Conservation (phyloP, 257 asterid genomes). For the Nicotiana undulata region DNA sequence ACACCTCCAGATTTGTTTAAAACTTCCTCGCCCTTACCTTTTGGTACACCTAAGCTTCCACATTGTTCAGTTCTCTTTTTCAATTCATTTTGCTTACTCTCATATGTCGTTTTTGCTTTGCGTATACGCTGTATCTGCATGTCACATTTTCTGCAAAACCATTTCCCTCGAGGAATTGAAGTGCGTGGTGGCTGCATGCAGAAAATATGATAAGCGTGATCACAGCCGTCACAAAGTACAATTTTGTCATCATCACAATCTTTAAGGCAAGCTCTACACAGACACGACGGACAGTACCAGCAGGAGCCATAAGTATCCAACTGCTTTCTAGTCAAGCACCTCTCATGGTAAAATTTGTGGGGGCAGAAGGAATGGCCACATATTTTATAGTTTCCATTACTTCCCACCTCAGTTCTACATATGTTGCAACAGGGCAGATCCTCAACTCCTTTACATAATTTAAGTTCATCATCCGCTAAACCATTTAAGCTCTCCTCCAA, state of each 20-base stretch:
- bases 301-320: conserved; percentile 43
- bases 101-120: conserved; percentile 41
- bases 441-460: conserved; percentile 9
- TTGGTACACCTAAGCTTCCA: neutral
- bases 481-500: conserved; percentile 58
- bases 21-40: conserved; percentile 24
- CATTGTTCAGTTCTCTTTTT: conserved; percentile 33
- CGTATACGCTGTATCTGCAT: conserved; percentile 38
- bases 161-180: conserved; percentile 53
- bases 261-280: conserved; percentile 63
- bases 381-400: conserved; percentile 36
- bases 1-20: conserved; percentile 58
- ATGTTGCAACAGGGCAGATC: conserved; percentile 41
- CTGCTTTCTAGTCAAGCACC: conserved; percentile 64
- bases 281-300: conserved; percentile 95
- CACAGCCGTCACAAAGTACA: conserved; percentile 87
- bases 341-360: conserved; percentile 70
- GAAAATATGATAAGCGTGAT: conserved; percentile 75
- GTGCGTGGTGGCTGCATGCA: conserved; percentile 69
- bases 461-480: conserved; percentile 23
- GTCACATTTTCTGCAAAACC: conserved; percentile 71
- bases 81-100: conserved; percentile 22
- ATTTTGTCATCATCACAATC: conserved; percentile 76
- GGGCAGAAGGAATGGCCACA: conserved; percentile 77
- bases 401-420: conserved; percentile 42